Percentiles rank a stretch among this genome's conserved stretches.
These are phyloP conservation scores for Phytophthora ramorum DNA, from an alignment of 352 stramenopile genomes.

Conservation along the genomic window DNA sequence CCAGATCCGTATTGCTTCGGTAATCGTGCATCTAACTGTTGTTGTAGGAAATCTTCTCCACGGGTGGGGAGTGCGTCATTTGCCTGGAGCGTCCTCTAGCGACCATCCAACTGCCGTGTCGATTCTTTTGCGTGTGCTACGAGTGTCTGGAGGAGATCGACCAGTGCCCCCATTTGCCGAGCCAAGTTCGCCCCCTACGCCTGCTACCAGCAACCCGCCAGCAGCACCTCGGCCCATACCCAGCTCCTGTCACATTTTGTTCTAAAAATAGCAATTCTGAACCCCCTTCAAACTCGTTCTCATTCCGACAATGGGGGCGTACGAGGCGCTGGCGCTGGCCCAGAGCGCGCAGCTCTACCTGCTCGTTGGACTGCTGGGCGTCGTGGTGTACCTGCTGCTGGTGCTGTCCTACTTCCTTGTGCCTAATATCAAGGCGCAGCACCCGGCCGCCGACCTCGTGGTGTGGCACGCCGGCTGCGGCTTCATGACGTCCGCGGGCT, in stretches of 20 bases:
- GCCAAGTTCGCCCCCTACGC: slow-evolving; percentile 65
- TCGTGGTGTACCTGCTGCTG: slow-evolving; percentile 67
- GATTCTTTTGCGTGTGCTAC: slow-evolving; percentile 71
- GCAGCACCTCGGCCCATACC: not conserved
- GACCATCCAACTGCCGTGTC: slow-evolving; percentile 65
- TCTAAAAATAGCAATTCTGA: slow-evolving; percentile 4
- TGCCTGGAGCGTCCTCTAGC: slow-evolving; percentile 56
- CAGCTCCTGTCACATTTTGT: slow-evolving; percentile 7
- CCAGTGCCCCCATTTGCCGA: slow-evolving; percentile 74
- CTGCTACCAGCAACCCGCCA: slow-evolving; percentile 30
- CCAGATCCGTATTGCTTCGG: not conserved
- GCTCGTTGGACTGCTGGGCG: slow-evolving; percentile 62
- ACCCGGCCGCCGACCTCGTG: slow-evolving; percentile 79
- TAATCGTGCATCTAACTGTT: not conserved
- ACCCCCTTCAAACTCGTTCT: slow-evolving; percentile 12
- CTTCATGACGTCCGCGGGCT: slow-evolving; percentile 64
- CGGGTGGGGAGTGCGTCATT: slow-evolving; percentile 64
- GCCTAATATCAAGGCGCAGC: slow-evolving; percentile 80
- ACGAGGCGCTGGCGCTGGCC: slow-evolving; percentile 63
- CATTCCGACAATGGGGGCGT: slow-evolving; percentile 34
- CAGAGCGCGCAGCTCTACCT: slow-evolving; percentile 66
- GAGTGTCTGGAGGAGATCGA: slow-evolving; percentile 77
- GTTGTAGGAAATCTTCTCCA: slow-evolving; percentile 62
- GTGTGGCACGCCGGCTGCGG: slow-evolving; percentile 79
- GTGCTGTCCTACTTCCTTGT: slow-evolving; percentile 77